phyloP scores from a whole-genome alignment of 495 filamentous ascomycete species.

The Xylaria acuta region DNA sequence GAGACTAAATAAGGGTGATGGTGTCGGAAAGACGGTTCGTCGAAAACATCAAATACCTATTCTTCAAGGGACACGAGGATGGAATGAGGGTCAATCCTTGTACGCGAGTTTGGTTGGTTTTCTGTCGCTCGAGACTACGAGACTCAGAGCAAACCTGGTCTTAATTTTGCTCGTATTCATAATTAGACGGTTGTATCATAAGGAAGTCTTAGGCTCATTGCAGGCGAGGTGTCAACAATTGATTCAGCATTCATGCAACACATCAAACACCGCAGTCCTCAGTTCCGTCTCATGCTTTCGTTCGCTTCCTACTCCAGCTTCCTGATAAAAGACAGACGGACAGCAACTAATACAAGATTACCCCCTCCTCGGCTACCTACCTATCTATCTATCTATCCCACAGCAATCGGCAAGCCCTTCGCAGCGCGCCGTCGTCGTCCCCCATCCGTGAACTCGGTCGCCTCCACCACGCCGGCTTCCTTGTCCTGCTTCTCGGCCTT shows the following conservation, averaged over 20 bases:
- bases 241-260: constrained; percentile 19
- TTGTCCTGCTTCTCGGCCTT: constrained; percentile 40
- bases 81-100: background rate
- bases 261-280: background rate
- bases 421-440: constrained; percentile 1
- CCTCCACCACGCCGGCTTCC: background rate
- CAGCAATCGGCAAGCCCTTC: background rate
- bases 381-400: constrained; percentile 18
- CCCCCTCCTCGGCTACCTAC: background rate
- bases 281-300: background rate
- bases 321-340: no score
- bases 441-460: background rate
- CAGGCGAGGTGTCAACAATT: constrained; percentile 25
- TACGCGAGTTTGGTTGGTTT: constrained; percentile 19
- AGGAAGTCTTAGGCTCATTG: constrained; percentile 16
- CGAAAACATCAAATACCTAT: background rate
- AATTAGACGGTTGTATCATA: constrained; percentile 29
- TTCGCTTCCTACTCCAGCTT: background rate
- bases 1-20: constrained; percentile 2
- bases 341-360: background rate
- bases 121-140: constrained; percentile 9
- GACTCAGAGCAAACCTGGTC: constrained; percentile 5
- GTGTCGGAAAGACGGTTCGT: constrained; percentile 11
- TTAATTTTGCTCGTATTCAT: constrained; percentile 28
- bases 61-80: background rate